Base-by-base conservation (phyloP, 352 stramenopile species). In the Phytophthora tentaculata region DNA sequence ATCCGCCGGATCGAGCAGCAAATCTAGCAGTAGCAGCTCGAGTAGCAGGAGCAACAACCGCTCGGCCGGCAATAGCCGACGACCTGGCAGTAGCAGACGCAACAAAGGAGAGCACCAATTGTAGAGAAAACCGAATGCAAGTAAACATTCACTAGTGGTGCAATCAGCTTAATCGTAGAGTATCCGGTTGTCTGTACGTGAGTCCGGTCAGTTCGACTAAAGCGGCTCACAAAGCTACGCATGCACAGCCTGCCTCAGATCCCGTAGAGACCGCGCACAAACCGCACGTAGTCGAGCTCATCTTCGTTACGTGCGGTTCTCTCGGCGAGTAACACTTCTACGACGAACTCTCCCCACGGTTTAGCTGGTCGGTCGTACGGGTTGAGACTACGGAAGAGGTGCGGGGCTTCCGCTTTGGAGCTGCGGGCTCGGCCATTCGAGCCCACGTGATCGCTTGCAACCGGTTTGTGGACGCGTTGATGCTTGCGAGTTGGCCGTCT, bases 241-340 rank as follows among this genome's bases (percentile, higher is more conserved):
- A 44, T 41, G 28, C 23, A 45, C 32, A 57, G n/a, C 32, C 28
- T 58, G 32, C 49, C 19, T 68, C 57, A 74, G 51, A 77, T 69
- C 37, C 74, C 70, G 23, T 74, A 77, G 43, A 74, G 70, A 8
- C 59, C 29, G 23, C 70, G 56, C 10, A 74, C 54, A 26, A 77
- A 77, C 37, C 57, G 70, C 56, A 70, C 64, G 24, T 77, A 74
- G 56, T 77, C 65, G n/a, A 67, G 60, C 32, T 77, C 70, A 29
- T 77, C 70, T 54, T 74, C 56, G 47, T 73, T 64, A 14, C 59
- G 60, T 28, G 70, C 70, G 3, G 61, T 68, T 61, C 59, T 68
- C 52, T 77, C 60, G 29, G 70, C 70, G 9, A 74, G 44, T 19
- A 73, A 52, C 22, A 77, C 28, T 44, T 74, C 70, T 22, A 67